Base-by-base conservation (phyloP, 768 basidiomycete genomes). In the Amanita rubescens region DNA sequence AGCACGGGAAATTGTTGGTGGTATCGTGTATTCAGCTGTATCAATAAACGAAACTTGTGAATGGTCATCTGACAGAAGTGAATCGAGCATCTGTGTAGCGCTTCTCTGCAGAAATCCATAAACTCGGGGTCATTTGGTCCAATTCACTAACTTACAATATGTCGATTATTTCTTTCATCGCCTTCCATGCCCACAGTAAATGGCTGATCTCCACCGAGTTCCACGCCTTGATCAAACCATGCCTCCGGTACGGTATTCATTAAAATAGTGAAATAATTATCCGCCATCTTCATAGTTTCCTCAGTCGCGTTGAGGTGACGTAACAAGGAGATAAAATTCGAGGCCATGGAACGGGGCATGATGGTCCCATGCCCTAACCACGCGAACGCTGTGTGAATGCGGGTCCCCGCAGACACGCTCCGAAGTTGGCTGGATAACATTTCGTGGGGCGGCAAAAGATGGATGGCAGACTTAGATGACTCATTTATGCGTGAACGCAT, bases 331-430 rank as follows among this genome's bases (percentile, higher is more conserved):
- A 85, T 63, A 60, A 84, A 87, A 15, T 70, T 67, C 14, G 67
- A 63, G 14, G 70, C 75, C 51, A 67, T 65, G 17, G 71, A 69
- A 45, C 70, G 71, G 54, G 59, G 68, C 53, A 86, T 63, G 51
- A 86, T 73, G 5, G 82, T 64, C 17, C 84, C 84, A 61, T 87
- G 71, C 10, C 85, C 82, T 7, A 87, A 65, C 83, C 84, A 87
- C 0, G 82, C 79, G 58, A 84, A 80, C 1, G 80, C 69, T 2
- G 81, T 78, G 57, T 81, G 75, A 25, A 82, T 63, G 14, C 58
- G 57, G 11, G 70, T 45, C 3, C 62, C 58, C 17, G 72, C 62
- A 45, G 68, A 58, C 14, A 77, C 67, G 2, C 71, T 74, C 37
- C 79, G 75, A 20, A 84, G 65, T 41, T 72, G 66, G 47, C 74